Evolutionary conservation across 2,329 filamentous ascomycete genomes (phyloP), one percentile per base, ranked within the genome.

Genomic region (Pyrenophora teres): DNA sequence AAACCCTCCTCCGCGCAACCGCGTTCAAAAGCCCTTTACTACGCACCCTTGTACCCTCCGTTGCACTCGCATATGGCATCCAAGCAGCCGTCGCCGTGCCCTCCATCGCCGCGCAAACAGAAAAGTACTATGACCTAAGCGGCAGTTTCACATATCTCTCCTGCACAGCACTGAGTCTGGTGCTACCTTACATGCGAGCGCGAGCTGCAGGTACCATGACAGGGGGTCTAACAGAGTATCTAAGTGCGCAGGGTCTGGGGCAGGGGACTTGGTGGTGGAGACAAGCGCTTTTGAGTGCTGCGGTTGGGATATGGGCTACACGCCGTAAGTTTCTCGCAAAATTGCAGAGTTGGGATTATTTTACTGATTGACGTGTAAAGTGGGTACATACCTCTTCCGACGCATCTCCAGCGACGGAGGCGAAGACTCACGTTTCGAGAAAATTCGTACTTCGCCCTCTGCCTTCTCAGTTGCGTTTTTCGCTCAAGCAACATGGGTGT

Each of bases 81-180:
- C 87, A 89, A 74, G 77, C 81, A 7, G 83, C 80, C 35, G 82
- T 84, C 6, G 86, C 83, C 4, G 67, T 86, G 2, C 87, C 87
- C 4, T 87, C 84, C 5, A 83, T 87, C 54, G 57, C 80, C 21
- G 75, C 77, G 27, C 80, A 84, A 62, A 82, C 83, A 6, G 87
- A 89, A 65, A 81, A 83, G 32, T 87, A 87, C 76, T 89, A 87
- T 68, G 87, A 89, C 67, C 70, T 87, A 40, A 86, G 84, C 2
- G 87, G 87, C 40, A 85, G 84, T 12, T 64, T 87, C 27, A 88
- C 86, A 2, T 87, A 87, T 65, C 77, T 89, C 32, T 83, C 83
- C 46, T 85, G 86, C 67, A 84, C 83, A 12, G 81, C 83, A 0
- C 70, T 88, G 23, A 84, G 81, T 52, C 75, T 89, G 13, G 84